These are phyloP conservation scores for Vigna nakashimae DNA, from an alignment of 306 rosid species.

Conservation along the genomic window DNA sequence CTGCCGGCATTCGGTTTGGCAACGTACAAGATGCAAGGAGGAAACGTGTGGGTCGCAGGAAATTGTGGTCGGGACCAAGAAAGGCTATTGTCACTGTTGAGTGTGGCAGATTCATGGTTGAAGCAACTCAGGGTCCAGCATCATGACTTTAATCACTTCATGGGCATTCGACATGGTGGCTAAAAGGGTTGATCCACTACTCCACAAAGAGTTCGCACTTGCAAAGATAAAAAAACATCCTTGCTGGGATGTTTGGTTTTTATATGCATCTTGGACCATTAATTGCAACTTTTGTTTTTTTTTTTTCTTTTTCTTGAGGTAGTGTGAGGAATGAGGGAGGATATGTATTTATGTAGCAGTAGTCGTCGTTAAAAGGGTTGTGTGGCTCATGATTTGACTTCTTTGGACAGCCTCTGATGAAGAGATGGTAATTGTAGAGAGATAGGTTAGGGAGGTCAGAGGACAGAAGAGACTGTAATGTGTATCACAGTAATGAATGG, in stretches of 20 bases:
- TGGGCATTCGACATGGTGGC: slow-evolving; percentile 64
- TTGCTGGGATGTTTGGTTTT: slow-evolving; percentile 31
- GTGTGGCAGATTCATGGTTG: slow-evolving; percentile 97
- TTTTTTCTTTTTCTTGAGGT: neutral
- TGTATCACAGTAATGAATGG: slow-evolving; percentile 41
- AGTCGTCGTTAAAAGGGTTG: slow-evolving; percentile 30
- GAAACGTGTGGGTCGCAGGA: slow-evolving; percentile 81
- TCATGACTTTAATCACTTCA: slow-evolving; percentile 93
- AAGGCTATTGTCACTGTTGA: slow-evolving; percentile 66
- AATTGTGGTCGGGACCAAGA: slow-evolving; percentile 87
- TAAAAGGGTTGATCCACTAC: slow-evolving; percentile 46
- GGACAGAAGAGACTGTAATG: slow-evolving; percentile 33
- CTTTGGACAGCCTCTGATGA: slow-evolving; percentile 24
- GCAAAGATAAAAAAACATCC: slow-evolving; percentile 10
- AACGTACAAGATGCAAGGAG: slow-evolving; percentile 92
- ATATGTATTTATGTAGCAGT: slow-evolving; percentile 3
- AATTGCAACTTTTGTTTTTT: neutral
- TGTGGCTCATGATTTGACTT: slow-evolving; percentile 32
- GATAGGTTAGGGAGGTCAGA: slow-evolving; percentile 30
- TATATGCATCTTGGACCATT: slow-evolving; percentile 46
- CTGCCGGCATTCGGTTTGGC: slow-evolving; percentile 89
- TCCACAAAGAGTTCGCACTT: slow-evolving; percentile 31
- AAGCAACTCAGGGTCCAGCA: slow-evolving; percentile 97
- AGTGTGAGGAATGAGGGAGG: slow-evolving; percentile 47
- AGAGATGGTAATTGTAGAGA: slow-evolving; percentile 46